Base-by-base conservation (phyloP, 805 yeast genomes). In the Wickerhamiella vanderwaltii region DNA sequence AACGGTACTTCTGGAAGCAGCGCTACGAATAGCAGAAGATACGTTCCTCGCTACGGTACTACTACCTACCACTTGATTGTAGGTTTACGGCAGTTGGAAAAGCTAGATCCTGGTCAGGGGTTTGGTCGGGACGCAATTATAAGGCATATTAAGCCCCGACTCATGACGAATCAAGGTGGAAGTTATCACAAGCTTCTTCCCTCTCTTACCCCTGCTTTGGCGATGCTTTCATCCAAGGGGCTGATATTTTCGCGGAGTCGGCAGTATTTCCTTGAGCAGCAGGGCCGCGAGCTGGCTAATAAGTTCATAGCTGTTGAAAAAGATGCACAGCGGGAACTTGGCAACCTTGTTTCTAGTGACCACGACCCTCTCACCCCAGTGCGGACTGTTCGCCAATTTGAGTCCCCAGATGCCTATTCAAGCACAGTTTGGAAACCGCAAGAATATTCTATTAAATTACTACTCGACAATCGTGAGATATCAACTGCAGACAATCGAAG, bases 391-490 rank as follows among this genome's bases (percentile, higher is more conserved):
- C 9, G 23, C n/a, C 9, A 13, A 15, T 31, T 31, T 6, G 19
- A 22, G 13, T 23, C 4, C 4, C 35, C 35, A 6, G 35, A 15
- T 5, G 35, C 17, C 7, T 31, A 18, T 11, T 11, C 9, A 23
- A 32, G 37, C 28, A 6, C 32, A 11, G 15, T 53, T 12, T 91
- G 97, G 97, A 57, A 64, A 4, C 61, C 69, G 0, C 77, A 71
- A 0, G 63, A 70, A 2, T 87, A 65, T 55, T 77, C 72, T 1
- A 61, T 88, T 2, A 60, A 68, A 16, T 66, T 87, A 19, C 49
- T 83, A 2, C 59, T 88, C 3, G 98, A 88, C 57, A 83, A 75
- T 51, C 68, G 97, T 48, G 98, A 88, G 58, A 68, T 87, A 3
- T 67, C 82, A 49, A 75, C 88, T 0, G 64, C 64, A 45, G 59